Base-by-base conservation (phyloP, 2,329 filamentous ascomycete species). In the Fusarium citri region DNA sequence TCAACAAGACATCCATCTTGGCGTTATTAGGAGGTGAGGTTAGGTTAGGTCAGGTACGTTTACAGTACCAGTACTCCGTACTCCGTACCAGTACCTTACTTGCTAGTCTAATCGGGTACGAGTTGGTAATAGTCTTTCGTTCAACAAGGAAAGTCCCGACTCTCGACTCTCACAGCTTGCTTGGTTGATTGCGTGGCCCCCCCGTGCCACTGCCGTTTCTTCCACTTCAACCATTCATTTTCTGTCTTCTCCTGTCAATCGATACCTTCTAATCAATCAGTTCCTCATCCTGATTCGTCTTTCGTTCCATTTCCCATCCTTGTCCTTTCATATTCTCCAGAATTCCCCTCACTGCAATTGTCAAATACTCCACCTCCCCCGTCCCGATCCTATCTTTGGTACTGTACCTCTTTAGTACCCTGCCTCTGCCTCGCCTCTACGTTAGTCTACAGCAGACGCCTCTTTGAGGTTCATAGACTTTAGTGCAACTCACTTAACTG, bases 111-210 rank as follows among this genome's bases (percentile, higher is more conserved):
- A 25, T 40, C 48, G 37, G 31, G 42, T 45, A 42, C 47, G 23
- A 60, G 47, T 60, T 42, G 63, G 61, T 60, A 66, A 66, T 42
- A 66, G 50, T 64, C 53, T 40, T 40, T 66, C 42, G 30, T 53
- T 34, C 49, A 66, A 66, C 55, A 61, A 47, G 63, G 63, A 69
- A 71, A 71, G 54, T 66, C 68, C 59, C 51, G 68, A 69, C 40
- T 69, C n/a, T 55, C 37, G 41, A 41, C 37, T 55, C 25, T 23
- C 23, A 49, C 64, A 53, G 58, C 55, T 64, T 54, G 55, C 49
- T 68, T 31, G 55, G 50, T 64, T 54, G 66, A 58, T 70, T 70
- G 69, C 69, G 69, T 72, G 69, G 69, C 69, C 69, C 68, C 46
- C 68, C 56, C 55, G 59, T 71, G 65, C 69, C 69, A 66, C 59